Base-by-base conservation (phyloP, 208 protist species). In the Lotmaria passim region DNA sequence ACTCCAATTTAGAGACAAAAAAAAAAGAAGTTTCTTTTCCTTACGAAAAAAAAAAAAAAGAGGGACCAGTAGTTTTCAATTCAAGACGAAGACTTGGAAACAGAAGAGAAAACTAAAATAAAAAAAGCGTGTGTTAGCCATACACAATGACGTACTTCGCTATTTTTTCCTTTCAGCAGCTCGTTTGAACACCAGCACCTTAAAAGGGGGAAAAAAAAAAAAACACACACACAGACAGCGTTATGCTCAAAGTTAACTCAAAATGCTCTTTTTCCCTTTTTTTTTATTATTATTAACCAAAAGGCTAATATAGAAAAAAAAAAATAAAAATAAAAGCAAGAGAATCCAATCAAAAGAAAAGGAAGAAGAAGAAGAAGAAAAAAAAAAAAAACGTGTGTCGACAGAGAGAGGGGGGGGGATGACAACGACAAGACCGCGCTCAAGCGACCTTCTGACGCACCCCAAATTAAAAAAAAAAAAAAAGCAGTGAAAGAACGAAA, bases 361-460 rank as follows among this genome's bases (percentile, higher is more conserved):
- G 24, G 52, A 8, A n/a, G 21, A 69, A 7, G 47, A 67, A 33
- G 38, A 28, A 44, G 28, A 67, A 19, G 62, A 61, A 63, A 38
- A 61, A 63, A 33, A 33, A 61, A 21, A 26, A 19, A 66, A 53
- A 19, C n/a, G n/a, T n/a, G n/a, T n/a, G n/a, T n/a, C n/a, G n/a
- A n/a, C n/a, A n/a, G n/a, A n/a, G n/a, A n/a, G n/a, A n/a, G n/a
- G n/a, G n/a, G n/a, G n/a, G n/a, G n/a, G n/a, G n/a, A n/a, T n/a
- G n/a, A n/a, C n/a, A n/a, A n/a, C n/a, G n/a, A n/a, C n/a, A n/a
- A n/a, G n/a, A n/a, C n/a, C n/a, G n/a, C n/a, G n/a, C n/a, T 56
- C 10, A 52, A 41, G 36, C 36, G 6, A 14, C 12, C 6, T 39
- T 39, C 12, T 39, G 12, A 39, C 36, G 36, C 36, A 39, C 6